These are phyloP conservation scores for Leccinum colubrinum DNA, from an alignment of 1,284 basidiomycete species.

Conservation along the genomic window DNA sequence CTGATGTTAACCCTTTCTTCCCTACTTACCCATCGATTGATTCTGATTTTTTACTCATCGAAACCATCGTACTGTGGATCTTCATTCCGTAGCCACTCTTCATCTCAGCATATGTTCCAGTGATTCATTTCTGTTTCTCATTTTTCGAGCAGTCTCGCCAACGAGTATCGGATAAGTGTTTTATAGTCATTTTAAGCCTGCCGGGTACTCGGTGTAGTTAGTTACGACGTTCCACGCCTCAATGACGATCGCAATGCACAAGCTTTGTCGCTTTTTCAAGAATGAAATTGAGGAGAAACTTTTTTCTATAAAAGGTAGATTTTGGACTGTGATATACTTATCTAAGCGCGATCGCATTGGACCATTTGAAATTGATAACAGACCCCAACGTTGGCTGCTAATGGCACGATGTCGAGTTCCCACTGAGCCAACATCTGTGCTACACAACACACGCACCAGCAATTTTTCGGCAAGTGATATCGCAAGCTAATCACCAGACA, in stretches of 20 bases:
- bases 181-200: conserved; percentile 21
- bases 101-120: conserved; percentile 12
- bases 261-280: neutral
- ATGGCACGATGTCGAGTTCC: conserved; percentile 11
- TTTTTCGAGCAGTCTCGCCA: conserved; percentile 3
- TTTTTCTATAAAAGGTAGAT: conserved; percentile 7
- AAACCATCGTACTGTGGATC: conserved; percentile 18
- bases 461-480: neutral
- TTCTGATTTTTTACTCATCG: conserved; percentile 12
- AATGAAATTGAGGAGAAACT: conserved; percentile 14
- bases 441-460: neutral
- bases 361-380: conserved; percentile 31
- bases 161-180: conserved; percentile 22
- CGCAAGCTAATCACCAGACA: neutral
- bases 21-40: conserved; percentile 6
- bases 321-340: neutral
- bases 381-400: neutral
- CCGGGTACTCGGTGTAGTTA: conserved; percentile 20
- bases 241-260: conserved; percentile 21
- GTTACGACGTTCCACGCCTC: conserved; percentile 23
- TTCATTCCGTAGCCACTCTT: conserved; percentile 11
- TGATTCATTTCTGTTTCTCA: conserved; percentile 8
- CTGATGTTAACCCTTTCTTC: conserved; percentile 5
- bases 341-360: neutral
- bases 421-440: neutral